phyloP scores from a whole-genome alignment of 176 grass and related monocot species.

The Phyllostachys edulis region DNA sequence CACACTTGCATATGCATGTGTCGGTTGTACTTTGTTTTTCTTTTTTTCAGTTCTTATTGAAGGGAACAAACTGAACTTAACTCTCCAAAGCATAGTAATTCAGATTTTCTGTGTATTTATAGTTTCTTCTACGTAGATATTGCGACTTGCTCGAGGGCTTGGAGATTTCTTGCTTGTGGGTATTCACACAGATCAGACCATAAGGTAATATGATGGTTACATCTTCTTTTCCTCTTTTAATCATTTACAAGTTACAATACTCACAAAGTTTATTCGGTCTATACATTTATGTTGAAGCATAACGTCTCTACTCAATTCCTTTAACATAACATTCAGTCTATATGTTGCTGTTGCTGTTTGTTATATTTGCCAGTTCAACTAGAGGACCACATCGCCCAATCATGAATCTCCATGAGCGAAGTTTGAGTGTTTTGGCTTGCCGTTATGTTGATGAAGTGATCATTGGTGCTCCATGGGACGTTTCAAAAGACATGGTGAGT shows the following conservation, averaged over 20 bases:
- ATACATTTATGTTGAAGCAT: constrained; percentile 1
- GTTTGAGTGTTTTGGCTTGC: constrained; percentile 94
- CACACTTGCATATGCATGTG: neutral
- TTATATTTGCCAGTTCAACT: constrained; percentile 54
- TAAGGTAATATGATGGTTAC: constrained; percentile 58
- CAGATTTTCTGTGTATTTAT: constrained; percentile 33
- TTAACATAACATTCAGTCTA: neutral
- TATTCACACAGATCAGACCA: constrained; percentile 91
- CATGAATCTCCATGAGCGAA: constrained; percentile 94
- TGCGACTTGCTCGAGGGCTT: constrained; percentile 88
- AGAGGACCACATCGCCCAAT: constrained; percentile 88
- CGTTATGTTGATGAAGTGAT: constrained; percentile 98
- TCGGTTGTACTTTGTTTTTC: neutral
- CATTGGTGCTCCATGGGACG: constrained; percentile 91
- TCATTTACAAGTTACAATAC: neutral
- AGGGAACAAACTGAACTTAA: neutral
- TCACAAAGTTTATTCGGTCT: constrained; percentile 12
- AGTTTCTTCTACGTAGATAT: constrained; percentile 57
- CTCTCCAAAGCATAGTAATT: constrained; percentile 26
- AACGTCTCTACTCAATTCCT: neutral
- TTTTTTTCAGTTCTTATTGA: neutral
- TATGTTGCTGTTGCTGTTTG: constrained; percentile 15
- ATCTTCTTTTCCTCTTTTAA: neutral
- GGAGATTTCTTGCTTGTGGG: constrained; percentile 94
- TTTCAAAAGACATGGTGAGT: constrained; percentile 96